Base-by-base conservation (phyloP, 2,329 filamentous ascomycete genomes). In the Setomelanomma holmii region DNA sequence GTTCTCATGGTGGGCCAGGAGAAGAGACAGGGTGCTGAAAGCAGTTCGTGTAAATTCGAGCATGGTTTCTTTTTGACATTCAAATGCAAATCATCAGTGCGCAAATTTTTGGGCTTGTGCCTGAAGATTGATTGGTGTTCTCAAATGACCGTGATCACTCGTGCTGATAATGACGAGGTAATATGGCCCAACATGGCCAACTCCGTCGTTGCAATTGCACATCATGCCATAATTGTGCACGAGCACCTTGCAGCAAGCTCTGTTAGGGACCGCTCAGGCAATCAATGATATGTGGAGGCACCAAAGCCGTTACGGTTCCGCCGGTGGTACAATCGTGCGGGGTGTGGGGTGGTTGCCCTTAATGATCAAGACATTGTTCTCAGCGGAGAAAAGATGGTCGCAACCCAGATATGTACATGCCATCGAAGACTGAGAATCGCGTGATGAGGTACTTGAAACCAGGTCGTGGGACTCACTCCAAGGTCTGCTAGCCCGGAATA, bases 101-200 rank as follows among this genome's bases (percentile, higher is more conserved):
- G 51, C 33, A 40, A 55, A 42, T 44, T 21, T 23, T 40, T n/a
- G n/a, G n/a, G 40, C 44, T 54, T 49, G 38, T 43, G 35, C 33
- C 46, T 58, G 30, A 20, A 49, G 49, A 48, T 60, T 59, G 61
- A 66, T 62, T 60, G 53, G 43, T 17, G 36, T 1, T 24, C 33
- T 39, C 42, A 56, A 54, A 51, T 35, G 51, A 56, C 22, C 47
- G 50, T 53, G n/a, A 56, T 52, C 47, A 42, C 24, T 24, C 42
- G 53, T 53, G 52, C 30, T 51, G 51, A 47, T 49, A 44, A 52
- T 53, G 49, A 56, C 59, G 56, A 36, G 60, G 60, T 53, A 50
- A 27, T 61, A 54, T 60, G 57, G 52, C n/a, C n/a, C n/a, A 19
- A 27, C 41, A 36, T 53, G 46, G 55, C 56, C 54, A 60, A 57